These are phyloP conservation scores for Talaromyces sp. DNA, from an alignment of 2,329 filamentous ascomycete genomes.

Conservation along the genomic window DNA sequence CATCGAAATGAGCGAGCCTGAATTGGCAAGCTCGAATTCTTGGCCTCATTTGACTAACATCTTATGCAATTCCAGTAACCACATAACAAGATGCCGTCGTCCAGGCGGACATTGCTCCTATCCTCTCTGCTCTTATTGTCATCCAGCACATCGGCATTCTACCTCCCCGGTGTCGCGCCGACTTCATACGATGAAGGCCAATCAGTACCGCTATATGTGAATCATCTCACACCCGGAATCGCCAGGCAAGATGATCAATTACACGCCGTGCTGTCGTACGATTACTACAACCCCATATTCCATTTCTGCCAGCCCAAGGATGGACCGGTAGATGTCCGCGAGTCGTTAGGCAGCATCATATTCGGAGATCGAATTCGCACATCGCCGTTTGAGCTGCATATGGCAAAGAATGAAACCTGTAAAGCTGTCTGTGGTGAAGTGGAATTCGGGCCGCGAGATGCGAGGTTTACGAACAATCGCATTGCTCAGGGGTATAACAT, in stretches of 20 bases:
- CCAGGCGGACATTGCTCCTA: slow-evolving; percentile 32
- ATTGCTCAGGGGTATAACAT: slow-evolving; percentile 86
- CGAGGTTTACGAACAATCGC: slow-evolving; percentile 76
- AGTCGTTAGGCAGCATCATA: slow-evolving; percentile 91
- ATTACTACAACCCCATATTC: slow-evolving; percentile 89
- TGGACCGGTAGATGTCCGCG: slow-evolving; percentile 75
- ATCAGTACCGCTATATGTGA: slow-evolving; percentile 83
- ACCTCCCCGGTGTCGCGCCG: slow-evolving; percentile 92
- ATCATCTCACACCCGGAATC: slow-evolving; percentile 83
- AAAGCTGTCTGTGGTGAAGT: slow-evolving; percentile 71
- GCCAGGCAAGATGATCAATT: slow-evolving; percentile 74
- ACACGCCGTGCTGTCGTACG: slow-evolving; percentile 90
- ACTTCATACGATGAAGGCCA: slow-evolving; percentile 83
- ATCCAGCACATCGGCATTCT: slow-evolving; percentile 67
- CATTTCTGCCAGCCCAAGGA: slow-evolving; percentile 80
- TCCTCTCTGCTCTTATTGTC: slow-evolving; percentile 33
- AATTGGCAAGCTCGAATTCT: neutral
- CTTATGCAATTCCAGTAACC: neutral
- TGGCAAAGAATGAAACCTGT: slow-evolving; percentile 85
- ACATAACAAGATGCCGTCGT: slow-evolving; percentile 38
- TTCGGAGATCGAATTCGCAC: slow-evolving; percentile 97
- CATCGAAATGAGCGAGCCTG: neutral
- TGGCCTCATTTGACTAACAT: neutral
- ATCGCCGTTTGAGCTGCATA: slow-evolving; percentile 86
- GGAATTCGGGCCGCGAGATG: slow-evolving; percentile 64